Evolutionary conservation across 768 basidiomycete species (phyloP).

Genomic region (Cystobasidium ongulense): DNA sequence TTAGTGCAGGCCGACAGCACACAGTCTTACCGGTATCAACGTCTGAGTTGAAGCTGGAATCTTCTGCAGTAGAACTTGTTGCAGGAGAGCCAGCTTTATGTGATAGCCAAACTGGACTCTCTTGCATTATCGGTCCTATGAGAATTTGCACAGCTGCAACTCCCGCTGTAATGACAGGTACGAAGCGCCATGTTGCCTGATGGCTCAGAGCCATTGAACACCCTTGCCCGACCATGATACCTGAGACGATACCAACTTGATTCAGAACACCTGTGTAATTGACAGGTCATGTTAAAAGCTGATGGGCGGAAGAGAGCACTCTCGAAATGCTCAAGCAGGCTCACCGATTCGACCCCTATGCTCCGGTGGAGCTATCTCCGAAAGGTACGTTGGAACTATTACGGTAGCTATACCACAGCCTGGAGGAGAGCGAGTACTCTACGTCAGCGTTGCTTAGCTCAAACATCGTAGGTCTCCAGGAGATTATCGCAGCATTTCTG

Average conservation of each 20-base stretch:
- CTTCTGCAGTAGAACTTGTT: neutral
- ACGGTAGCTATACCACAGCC: constrained; percentile 45
- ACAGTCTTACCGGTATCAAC: neutral
- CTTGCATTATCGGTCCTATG: constrained; percentile 14
- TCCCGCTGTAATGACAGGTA: constrained; percentile 29
- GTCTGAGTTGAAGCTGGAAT: neutral
- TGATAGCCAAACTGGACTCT: constrained; percentile 29
- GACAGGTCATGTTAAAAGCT: neutral
- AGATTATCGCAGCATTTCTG: neutral
- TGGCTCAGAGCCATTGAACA: constrained; percentile 56
- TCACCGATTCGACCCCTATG: constrained; percentile 67
- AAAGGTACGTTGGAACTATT: constrained; percentile 74
- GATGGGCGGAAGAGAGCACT: too few relatives aligned
- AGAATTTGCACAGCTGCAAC: constrained; percentile 32
- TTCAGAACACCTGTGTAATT: constrained; percentile 60
- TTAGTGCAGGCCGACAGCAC: neutral
- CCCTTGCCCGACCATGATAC: constrained; percentile 75
- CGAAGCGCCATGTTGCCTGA: constrained; percentile 31
- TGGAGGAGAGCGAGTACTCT: neutral
- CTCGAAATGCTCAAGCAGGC: constrained; percentile 37
- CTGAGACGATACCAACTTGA: constrained; percentile 72
- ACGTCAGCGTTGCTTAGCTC: neutral
- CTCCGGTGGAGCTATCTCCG: constrained; percentile 69
- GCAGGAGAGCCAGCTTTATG: neutral
- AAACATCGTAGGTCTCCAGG: neutral